Evolutionary conservation across 306 rosid species (phyloP).

Genomic region (Vachellia collinsii): DNA sequence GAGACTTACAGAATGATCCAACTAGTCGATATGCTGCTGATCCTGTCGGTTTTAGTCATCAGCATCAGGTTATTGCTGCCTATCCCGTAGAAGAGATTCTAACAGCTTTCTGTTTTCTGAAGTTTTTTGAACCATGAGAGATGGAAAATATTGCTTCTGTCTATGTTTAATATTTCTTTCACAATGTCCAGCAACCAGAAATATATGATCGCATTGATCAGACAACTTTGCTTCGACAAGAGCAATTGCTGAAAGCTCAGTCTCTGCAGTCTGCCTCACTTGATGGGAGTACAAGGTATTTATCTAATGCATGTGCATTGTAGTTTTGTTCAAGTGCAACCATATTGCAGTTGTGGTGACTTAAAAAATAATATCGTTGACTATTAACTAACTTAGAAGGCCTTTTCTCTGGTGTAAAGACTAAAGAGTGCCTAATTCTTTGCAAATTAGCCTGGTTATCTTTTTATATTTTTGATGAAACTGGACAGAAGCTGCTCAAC

Average conservation of each 20-base stretch:
- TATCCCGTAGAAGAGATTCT: slow-evolving; percentile 22
- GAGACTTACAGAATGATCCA: slow-evolving; percentile 77
- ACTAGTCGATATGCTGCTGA: slow-evolving; percentile 77
- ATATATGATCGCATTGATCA: slow-evolving; percentile 89
- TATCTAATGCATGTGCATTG: slow-evolving; percentile 20
- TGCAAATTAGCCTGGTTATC: slow-evolving; percentile 30
- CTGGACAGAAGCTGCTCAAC: slow-evolving; percentile 57
- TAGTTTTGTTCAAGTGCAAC: slow-evolving; percentile 29
- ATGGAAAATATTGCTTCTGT: slow-evolving; percentile 22
- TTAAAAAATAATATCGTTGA: slow-evolving; percentile 31
- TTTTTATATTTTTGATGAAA: slow-evolving; percentile 43
- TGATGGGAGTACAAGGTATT: slow-evolving; percentile 88
- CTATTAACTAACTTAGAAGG: slow-evolving; percentile 34
- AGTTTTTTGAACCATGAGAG: not conserved
- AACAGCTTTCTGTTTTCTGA: slow-evolving; percentile 8
- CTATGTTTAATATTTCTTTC: slow-evolving; percentile 26
- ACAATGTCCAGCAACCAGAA: slow-evolving; percentile 57
- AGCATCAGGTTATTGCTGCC: slow-evolving; percentile 76
- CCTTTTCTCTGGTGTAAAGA: slow-evolving; percentile 29
- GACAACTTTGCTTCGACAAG: slow-evolving; percentile 88
- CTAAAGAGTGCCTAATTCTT: slow-evolving; percentile 33
- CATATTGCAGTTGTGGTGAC: slow-evolving; percentile 27
- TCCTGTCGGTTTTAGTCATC: slow-evolving; percentile 73
- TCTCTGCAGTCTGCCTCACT: slow-evolving; percentile 82
- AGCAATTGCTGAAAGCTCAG: slow-evolving; percentile 85